Base-by-base conservation (phyloP, 1,284 basidiomycete species). In the Microbotryum scabiosae region DNA sequence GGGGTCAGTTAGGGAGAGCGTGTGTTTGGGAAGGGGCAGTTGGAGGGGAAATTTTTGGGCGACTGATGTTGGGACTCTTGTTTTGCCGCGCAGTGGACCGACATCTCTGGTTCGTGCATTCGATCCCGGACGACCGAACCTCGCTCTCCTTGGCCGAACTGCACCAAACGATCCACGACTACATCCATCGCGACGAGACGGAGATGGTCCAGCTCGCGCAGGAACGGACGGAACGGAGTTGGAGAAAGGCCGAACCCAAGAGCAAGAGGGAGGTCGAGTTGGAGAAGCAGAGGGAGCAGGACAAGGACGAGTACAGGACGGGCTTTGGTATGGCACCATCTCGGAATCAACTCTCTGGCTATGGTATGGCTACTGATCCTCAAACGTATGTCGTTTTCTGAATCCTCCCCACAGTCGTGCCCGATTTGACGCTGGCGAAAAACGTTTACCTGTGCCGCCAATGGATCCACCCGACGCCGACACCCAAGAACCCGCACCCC, bases 211-310 rank as follows among this genome's bases (percentile, higher is more conserved):
- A 63, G 16, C 59, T 69, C 12, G 59, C 44, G n/a, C 30, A 45
- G 23, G 65, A 69, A 32, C 51, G 67, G n/a, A 36, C 52, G 18
- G 26, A 41, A 28, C 44, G 63, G 3, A 46, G 43, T 20, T 69
- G 67, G 67, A 48, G 67, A n/a, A 68, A 66, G 41, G 46, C 44
- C 1, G 67, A 69, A 55, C 65, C 65, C 20, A 69, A 67, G 56
- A 57, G 48, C 14, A 69, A 69, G 56, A 48, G 67, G 12, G 67
- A 69, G 49, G 46, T 51, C 25, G 67, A 69, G 58, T 28, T 69
- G 16, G 67, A 67, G 47, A 61, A 63, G 51, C 20, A 45, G 53
- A 32, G 26, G 14, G 55, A 59, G 43, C 56, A 50, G 4, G 65
- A 67, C 49, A 20, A 45, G 54, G 28, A 41, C 30, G 63, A 67